Conservation (phyloP, 108 stramenopile genomes). For the Epipyxis sp. region DNA sequence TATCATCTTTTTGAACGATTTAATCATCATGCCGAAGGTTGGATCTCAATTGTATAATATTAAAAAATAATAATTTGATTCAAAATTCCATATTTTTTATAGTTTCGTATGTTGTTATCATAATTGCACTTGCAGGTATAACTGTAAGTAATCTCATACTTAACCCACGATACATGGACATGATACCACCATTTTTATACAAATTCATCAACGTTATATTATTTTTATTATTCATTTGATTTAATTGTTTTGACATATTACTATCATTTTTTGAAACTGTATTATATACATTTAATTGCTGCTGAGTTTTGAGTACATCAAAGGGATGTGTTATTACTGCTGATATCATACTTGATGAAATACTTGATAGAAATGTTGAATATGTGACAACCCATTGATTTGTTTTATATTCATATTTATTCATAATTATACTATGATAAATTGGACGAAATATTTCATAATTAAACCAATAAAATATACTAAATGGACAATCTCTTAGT, state of each 20-base stretch:
- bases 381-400: neutral
- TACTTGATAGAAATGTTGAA: constrained; percentile 72
- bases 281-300: constrained; percentile 54
- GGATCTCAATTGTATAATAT: no score
- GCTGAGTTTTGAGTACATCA: constrained; percentile 88
- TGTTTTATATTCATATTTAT: neutral
- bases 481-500: constrained; percentile 87
- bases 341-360: constrained; percentile 72
- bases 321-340: constrained; percentile 81
- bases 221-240: no score
- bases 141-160: constrained; percentile 75
- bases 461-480: constrained; percentile 78
- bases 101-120: constrained; percentile 83
- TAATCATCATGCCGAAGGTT: no score
- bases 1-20: no score
- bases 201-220: constrained; percentile 37
- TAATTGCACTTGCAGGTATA: constrained; percentile 90
- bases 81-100: constrained; percentile 62
- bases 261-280: neutral
- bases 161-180: constrained; percentile 60
- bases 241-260: neutral
- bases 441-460: constrained; percentile 57
- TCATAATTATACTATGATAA: neutral
- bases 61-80: no score
- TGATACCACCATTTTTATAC: constrained; percentile 29